phyloP scores from a whole-genome alignment of 768 basidiomycete genomes.

The Rhizopogon vulgaris region DNA sequence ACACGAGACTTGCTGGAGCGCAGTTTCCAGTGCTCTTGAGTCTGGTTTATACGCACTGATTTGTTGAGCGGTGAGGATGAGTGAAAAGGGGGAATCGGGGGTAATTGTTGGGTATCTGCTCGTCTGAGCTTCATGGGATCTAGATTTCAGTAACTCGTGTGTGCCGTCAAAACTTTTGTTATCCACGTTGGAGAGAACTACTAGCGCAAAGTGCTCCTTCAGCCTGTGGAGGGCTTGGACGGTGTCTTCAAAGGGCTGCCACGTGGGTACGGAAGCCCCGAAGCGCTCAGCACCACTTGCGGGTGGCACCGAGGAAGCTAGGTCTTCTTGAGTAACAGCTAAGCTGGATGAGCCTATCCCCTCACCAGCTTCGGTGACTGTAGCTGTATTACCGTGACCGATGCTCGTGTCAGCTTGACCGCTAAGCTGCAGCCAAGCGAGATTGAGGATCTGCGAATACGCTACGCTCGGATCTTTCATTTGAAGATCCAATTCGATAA shows the following conservation, averaged over 20 bases:
- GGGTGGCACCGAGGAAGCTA: neutral
- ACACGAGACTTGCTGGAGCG: conserved; percentile 19
- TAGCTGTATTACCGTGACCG: conserved; percentile 32
- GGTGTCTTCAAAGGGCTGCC: conserved; percentile 67
- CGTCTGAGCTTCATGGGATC: conserved; percentile 1
- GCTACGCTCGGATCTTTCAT: conserved; percentile 49
- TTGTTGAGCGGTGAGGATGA: conserved; percentile 67
- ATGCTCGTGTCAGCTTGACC: conserved; percentile 18
- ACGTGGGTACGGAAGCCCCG: conserved; percentile 52
- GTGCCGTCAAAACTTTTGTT: conserved; percentile 55
- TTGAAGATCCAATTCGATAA: conserved; percentile 53
- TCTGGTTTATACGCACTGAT: conserved; percentile 70
- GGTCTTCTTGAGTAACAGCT: neutral
- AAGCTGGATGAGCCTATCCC: conserved; percentile 14
- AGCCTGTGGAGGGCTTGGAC: conserved; percentile 51
- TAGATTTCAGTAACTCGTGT: conserved; percentile 39
- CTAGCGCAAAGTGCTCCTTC: conserved; percentile 58
- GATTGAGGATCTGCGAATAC: conserved; percentile 56
- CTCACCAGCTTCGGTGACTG: conserved; percentile 18
- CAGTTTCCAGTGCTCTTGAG: conserved; percentile 31
- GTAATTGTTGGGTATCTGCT: conserved; percentile 36
- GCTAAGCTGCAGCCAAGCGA: conserved; percentile 26
- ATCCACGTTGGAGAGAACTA: conserved; percentile 76
- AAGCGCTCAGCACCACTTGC: conserved; percentile 39
- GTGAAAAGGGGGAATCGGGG: conserved; percentile 52